These are phyloP conservation scores for Globisporangium perplexum DNA, from an alignment of 352 stramenopile genomes.

Conservation along the genomic window DNA sequence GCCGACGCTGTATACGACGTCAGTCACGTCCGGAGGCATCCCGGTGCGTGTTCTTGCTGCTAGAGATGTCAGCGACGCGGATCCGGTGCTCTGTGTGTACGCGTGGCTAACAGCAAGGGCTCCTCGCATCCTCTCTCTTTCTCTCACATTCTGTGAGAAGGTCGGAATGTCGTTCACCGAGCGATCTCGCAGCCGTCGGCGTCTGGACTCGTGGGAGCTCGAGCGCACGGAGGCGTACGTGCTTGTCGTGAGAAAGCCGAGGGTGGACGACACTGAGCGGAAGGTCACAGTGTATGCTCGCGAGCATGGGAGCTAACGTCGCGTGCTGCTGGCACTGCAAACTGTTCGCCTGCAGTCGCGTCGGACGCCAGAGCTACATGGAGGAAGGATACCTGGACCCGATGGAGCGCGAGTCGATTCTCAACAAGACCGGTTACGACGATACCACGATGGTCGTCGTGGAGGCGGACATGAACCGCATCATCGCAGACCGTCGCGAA, in stretches of 20 bases:
- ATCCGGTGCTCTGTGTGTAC: neutral
- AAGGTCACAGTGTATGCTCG: neutral
- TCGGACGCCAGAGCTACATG: slow-evolving; percentile 81
- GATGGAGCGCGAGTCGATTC: slow-evolving; percentile 64
- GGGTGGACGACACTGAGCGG: neutral
- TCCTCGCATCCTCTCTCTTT: neutral
- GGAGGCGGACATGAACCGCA: slow-evolving; percentile 77
- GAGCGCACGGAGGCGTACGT: slow-evolving; percentile 66
- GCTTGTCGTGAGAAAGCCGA: neutral
- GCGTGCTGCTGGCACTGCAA: neutral
- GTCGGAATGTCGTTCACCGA: slow-evolving; percentile 75
- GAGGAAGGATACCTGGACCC: slow-evolving; percentile 81
- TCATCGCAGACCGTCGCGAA: slow-evolving; percentile 73
- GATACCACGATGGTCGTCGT: slow-evolving; percentile 65
- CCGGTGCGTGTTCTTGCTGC: slow-evolving; percentile 18
- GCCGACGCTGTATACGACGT: slow-evolving; percentile 76
- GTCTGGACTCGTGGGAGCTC: slow-evolving; percentile 75
- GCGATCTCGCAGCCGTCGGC: slow-evolving; percentile 60
- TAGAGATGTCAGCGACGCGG: neutral
- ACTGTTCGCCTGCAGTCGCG: slow-evolving; percentile 25
- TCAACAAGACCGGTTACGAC: slow-evolving; percentile 72
- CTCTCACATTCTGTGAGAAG: slow-evolving; percentile 9
- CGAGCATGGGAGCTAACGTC: neutral
- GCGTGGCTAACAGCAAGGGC: neutral
- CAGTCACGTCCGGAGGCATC: slow-evolving; percentile 71